Conservation (phyloP, 1,139 yeast species). For the Lodderomyces beijingensis region DNA sequence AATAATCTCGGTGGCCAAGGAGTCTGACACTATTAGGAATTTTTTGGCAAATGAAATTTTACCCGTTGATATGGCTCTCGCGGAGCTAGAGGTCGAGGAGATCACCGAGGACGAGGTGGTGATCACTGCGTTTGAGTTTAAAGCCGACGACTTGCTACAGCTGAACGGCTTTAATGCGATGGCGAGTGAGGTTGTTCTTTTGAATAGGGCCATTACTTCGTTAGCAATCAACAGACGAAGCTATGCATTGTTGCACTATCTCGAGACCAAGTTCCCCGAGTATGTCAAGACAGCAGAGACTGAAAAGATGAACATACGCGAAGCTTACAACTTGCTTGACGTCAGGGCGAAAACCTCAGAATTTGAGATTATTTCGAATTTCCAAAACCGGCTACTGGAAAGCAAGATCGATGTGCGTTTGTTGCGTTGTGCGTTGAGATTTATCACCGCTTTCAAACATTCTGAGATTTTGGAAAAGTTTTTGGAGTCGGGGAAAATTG, state of each 20-base stretch:
- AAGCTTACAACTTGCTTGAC: slow-evolving; percentile 43
- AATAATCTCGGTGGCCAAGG: slow-evolving; percentile 41
- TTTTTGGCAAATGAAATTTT: slow-evolving; percentile 54
- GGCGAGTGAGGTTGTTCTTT: slow-evolving; percentile 37
- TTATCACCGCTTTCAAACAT: slow-evolving; percentile 44
- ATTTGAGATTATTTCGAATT: slow-evolving; percentile 51
- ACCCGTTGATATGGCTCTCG: slow-evolving; percentile 55
- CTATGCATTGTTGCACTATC: slow-evolving; percentile 40
- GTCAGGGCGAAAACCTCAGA: slow-evolving; percentile 47
- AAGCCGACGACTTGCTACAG: slow-evolving; percentile 58
- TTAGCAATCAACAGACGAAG: slow-evolving; percentile 40
- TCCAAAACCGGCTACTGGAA: slow-evolving; percentile 36
- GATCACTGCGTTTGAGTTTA: slow-evolving; percentile 64
- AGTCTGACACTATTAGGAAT: slow-evolving; percentile 38
- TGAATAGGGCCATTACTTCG: slow-evolving; percentile 36
- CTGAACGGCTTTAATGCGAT: slow-evolving; percentile 48
- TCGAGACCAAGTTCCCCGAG: slow-evolving; percentile 42
- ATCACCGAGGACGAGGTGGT: slow-evolving; percentile 74
- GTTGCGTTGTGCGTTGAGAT: slow-evolving; percentile 48
- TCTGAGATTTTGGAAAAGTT: slow-evolving; percentile 53
- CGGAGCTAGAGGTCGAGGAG: slow-evolving; percentile 55
- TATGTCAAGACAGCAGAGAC: slow-evolving; percentile 12
- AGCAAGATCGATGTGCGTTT: slow-evolving; percentile 34
- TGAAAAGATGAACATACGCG: slow-evolving; percentile 15
- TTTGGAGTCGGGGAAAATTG: slow-evolving; percentile 55